Evolutionary conservation across 805 yeast species (phyloP).

Genomic region (Scheffersomyces ergatensis): DNA sequence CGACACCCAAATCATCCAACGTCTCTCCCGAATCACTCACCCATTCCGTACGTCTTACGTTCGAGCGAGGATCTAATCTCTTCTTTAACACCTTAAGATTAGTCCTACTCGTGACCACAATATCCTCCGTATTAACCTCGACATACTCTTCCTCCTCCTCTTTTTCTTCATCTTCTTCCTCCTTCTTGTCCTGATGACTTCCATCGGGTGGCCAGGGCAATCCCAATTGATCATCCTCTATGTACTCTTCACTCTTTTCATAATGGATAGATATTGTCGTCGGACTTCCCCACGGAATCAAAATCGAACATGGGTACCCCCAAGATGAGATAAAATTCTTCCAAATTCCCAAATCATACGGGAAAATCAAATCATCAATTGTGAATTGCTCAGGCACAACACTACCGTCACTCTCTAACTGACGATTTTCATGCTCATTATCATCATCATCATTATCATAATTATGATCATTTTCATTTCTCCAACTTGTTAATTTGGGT

Average conservation of each 20-base stretch:
- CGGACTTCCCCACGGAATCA: slow-evolving; percentile 70
- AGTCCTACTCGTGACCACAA: slow-evolving; percentile 1
- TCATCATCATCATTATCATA: not conserved
- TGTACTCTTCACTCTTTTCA: slow-evolving; percentile 48
- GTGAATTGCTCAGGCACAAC: slow-evolving; percentile 40
- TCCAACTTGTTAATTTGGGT: slow-evolving; percentile 51
- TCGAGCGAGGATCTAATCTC: slow-evolving; percentile 36
- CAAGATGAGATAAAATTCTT: slow-evolving; percentile 50
- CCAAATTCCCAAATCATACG: slow-evolving; percentile 71
- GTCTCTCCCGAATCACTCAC: slow-evolving; percentile 79
- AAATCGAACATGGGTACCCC: slow-evolving; percentile 68
- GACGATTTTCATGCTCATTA: slow-evolving; percentile 3
- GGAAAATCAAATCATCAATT: slow-evolving; percentile 72
- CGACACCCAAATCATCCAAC: slow-evolving; percentile 86
- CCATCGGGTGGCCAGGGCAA: slow-evolving; percentile 96
- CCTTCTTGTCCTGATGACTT: slow-evolving; percentile 40
- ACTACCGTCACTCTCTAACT: slow-evolving; percentile 1
- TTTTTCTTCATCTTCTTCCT: slow-evolving; percentile 14
- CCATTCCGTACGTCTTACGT: slow-evolving; percentile 54
- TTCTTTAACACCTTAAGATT: slow-evolving; percentile 24
- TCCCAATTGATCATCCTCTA: slow-evolving; percentile 55
- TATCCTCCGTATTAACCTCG: not conserved
- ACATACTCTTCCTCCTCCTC: slow-evolving; percentile 10
- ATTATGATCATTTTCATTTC: slow-evolving; percentile 5
- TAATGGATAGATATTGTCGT: slow-evolving; percentile 58